Conservation (phyloP, 495 filamentous ascomycete genomes). For the Glonium stellatum region DNA sequence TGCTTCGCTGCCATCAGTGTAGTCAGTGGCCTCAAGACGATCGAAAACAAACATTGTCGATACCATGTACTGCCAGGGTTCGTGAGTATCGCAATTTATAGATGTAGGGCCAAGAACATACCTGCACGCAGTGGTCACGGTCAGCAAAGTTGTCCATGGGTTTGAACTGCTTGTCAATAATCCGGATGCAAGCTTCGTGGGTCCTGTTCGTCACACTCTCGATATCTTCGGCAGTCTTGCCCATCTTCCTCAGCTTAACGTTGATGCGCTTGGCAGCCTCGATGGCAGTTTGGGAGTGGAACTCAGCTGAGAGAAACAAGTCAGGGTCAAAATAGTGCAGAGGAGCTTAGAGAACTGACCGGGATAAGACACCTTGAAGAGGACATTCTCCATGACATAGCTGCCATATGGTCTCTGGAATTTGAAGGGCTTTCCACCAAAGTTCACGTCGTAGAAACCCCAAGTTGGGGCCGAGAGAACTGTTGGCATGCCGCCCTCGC, state of each 20-base stretch:
- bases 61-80: constrained; percentile 70
- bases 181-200: constrained; percentile 95
- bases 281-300: constrained; percentile 98
- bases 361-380: constrained; percentile 98
- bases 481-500: constrained; percentile 83
- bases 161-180: constrained; percentile 99
- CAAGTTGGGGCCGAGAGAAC: constrained; percentile 89
- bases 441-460: constrained; percentile 98
- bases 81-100: constrained; percentile 8
- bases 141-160: constrained; percentile 99
- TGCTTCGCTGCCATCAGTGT: constrained; percentile 83
- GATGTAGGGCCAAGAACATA: constrained; percentile 23
- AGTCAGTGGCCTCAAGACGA: constrained; percentile 84
- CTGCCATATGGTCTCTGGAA: constrained; percentile 94
- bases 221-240: constrained; percentile 92
- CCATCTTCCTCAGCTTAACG: constrained; percentile 68
- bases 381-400: constrained; percentile 99
- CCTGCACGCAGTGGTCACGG: constrained; percentile 96
- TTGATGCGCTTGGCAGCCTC: constrained; percentile 87
- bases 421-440: constrained; percentile 82
- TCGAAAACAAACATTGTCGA: constrained; percentile 90
- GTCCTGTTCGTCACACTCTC: constrained; percentile 88
- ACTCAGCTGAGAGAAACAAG: constrained; percentile 58
- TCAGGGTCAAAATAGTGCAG: neutral
- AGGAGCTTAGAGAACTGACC: constrained; percentile 45